Percentiles rank a stretch among this genome's conserved stretches.
Evolutionary conservation across 1,139 yeast species (phyloP).

Genomic region (Sugiyamaella xylanicola): DNA sequence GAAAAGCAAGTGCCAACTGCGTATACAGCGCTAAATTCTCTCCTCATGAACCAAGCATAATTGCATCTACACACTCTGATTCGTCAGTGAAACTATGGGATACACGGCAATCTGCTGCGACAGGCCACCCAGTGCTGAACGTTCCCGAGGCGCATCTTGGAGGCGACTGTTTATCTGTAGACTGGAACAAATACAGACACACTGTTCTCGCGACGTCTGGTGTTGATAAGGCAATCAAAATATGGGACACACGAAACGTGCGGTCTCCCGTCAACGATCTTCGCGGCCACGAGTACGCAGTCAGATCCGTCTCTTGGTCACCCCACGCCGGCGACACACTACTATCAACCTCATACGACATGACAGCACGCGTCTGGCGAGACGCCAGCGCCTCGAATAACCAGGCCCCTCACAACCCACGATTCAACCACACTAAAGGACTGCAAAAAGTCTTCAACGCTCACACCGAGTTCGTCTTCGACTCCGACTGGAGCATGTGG

Average conservation of each 20-base stretch:
- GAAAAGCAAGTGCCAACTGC: constrained; percentile 35
- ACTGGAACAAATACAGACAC: constrained; percentile 87
- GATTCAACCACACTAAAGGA: constrained; percentile 48
- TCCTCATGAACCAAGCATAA: constrained; percentile 75
- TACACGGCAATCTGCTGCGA: constrained; percentile 63
- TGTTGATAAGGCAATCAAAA: constrained; percentile 77
- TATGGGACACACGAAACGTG: constrained; percentile 87
- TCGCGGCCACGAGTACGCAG: constrained; percentile 87
- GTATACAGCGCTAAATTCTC: constrained; percentile 81
- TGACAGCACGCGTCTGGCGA: constrained; percentile 86
- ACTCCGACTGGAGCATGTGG: constrained; percentile 97
- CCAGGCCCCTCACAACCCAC: constrained; percentile 45
- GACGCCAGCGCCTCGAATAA: constrained; percentile 63
- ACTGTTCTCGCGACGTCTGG: constrained; percentile 84
- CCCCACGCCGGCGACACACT: constrained; percentile 78
- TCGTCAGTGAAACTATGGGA: constrained; percentile 85
- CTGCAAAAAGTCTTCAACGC: constrained; percentile 60
- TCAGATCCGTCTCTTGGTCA: constrained; percentile 80
- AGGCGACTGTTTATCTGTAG: constrained; percentile 75
- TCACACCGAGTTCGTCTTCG: constrained; percentile 89
- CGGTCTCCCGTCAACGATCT: constrained; percentile 76
- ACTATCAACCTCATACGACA: constrained; percentile 82
- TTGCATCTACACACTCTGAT: constrained; percentile 79
- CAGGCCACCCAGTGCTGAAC: constrained; percentile 44
- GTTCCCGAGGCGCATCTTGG: constrained; percentile 66